phyloP scores from a whole-genome alignment of 2,329 filamentous ascomycete genomes.

The Capronia epimyces region DNA sequence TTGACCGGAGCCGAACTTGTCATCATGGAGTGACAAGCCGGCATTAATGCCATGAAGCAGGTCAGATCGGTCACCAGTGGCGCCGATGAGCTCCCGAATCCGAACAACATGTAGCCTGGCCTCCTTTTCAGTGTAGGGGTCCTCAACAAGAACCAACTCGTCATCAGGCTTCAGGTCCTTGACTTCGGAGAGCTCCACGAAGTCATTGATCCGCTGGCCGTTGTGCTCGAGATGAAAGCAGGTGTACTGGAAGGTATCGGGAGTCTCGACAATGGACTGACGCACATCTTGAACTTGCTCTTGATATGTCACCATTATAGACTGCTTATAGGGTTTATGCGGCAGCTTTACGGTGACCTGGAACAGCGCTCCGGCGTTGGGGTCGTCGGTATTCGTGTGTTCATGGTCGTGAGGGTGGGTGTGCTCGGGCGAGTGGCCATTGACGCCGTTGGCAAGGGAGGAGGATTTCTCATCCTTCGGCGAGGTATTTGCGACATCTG shows the following conservation, averaged over 20 bases:
- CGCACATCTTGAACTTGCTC: constrained; percentile 97
- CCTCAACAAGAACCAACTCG: constrained; percentile 76
- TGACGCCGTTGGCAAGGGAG: constrained; percentile 17
- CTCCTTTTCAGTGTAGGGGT: constrained; percentile 98
- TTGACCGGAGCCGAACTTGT: constrained; percentile 50
- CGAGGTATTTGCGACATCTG: constrained; percentile 16
- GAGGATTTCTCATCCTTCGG: constrained; percentile 11
- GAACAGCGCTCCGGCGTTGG: constrained; percentile 50
- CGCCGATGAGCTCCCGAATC: constrained; percentile 86
- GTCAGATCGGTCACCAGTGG: constrained; percentile 82
- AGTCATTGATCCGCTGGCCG: constrained; percentile 88
- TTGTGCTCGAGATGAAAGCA: constrained; percentile 97
- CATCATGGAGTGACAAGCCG: constrained; percentile 81
- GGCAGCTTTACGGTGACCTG: constrained; percentile 76
- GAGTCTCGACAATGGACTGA: constrained; percentile 91
- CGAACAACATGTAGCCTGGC: constrained; percentile 89
- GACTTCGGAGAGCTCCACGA: constrained; percentile 84
- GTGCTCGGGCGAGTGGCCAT: constrained; percentile 21
- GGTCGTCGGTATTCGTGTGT: constrained; percentile 24
- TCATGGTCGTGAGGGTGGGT: constrained; percentile 24
- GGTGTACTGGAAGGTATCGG: constrained; percentile 90
- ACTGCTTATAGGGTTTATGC: constrained; percentile 69
- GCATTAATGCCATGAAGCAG: constrained; percentile 78
- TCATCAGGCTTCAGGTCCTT: constrained; percentile 70
- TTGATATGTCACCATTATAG: constrained; percentile 85